phyloP scores from a whole-genome alignment of 2,329 filamentous ascomycete genomes.

The Cylindrodendrum hubeiense region DNA sequence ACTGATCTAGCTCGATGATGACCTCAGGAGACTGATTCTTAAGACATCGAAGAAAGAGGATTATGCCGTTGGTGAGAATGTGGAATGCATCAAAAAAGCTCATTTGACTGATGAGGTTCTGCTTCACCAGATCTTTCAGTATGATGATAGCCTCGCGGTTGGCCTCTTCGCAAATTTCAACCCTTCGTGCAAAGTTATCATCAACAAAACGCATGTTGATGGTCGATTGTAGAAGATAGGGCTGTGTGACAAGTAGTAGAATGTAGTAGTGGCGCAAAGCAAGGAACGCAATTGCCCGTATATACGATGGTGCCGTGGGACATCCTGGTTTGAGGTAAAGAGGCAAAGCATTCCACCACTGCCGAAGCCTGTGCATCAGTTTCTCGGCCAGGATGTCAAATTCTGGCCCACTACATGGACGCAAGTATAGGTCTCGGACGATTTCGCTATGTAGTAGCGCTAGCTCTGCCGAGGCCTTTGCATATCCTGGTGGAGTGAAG shows the following conservation, averaged over 20 bases:
- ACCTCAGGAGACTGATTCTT: not conserved
- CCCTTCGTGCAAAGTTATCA: not conserved
- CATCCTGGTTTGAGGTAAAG: not conserved
- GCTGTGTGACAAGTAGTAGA: not conserved
- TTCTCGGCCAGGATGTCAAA: no score
- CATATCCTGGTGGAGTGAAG: no score
- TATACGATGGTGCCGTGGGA: not conserved
- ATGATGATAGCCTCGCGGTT: not conserved
- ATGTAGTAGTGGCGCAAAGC: not conserved
- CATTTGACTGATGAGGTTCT: not conserved
- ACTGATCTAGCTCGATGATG: not conserved
- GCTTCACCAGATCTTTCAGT: not conserved
- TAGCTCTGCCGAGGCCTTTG: no score
- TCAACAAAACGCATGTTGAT: not conserved
- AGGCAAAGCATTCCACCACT: not conserved
- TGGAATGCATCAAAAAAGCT: not conserved
- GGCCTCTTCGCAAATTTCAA: not conserved
- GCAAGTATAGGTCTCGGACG: no score
- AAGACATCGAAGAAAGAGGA: not conserved
- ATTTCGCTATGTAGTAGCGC: no score
- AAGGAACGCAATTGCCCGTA: not conserved
- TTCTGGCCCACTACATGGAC: no score
- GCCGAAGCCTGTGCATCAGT: not conserved
- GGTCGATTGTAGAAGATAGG: not conserved
- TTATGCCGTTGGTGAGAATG: not conserved